These are phyloP conservation scores for Populus davidiana DNA, from an alignment of 345 rosid species.

Conservation along the genomic window DNA sequence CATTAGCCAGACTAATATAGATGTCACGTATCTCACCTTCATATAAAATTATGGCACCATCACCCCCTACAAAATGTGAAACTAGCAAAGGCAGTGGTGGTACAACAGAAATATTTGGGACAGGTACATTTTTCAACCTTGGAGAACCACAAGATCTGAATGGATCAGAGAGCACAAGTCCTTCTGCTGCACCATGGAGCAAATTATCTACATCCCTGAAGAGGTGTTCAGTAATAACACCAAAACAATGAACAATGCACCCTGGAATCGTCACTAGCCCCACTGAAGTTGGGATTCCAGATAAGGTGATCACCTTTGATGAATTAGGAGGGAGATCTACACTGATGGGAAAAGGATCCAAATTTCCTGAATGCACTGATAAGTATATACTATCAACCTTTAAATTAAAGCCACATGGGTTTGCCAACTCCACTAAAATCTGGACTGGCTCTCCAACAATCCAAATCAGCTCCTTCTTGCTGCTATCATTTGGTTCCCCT, in stretches of 20 bases:
- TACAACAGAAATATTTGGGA: constrained; percentile 79
- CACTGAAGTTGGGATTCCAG: constrained; percentile 87
- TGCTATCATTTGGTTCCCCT: constrained; percentile 67
- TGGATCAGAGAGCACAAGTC: constrained; percentile 98
- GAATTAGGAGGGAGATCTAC: constrained; percentile 91
- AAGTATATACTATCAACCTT: constrained; percentile 93
- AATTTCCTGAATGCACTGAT: constrained; percentile 76
- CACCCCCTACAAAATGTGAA: constrained; percentile 81
- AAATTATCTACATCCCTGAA: constrained; percentile 93
- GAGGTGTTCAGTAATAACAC: constrained; percentile 88
- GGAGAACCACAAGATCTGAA: constrained; percentile 92
- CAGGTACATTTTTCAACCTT: constrained; percentile 66
- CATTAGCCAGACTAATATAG: constrained; percentile 84
- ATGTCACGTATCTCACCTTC: constrained; percentile 94
- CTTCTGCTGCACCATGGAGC: constrained; percentile 97
- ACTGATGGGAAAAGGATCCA: constrained; percentile 90
- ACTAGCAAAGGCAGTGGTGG: constrained; percentile 81
- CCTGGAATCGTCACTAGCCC: constrained; percentile 82
- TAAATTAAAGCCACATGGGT: constrained; percentile 93
- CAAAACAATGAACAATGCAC: constrained; percentile 93
- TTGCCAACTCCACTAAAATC: constrained; percentile 96
- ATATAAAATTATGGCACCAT: constrained; percentile 82
- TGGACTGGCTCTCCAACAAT: constrained; percentile 97
- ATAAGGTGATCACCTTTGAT: constrained; percentile 88
- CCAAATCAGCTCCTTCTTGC: constrained; percentile 88